Base-by-base conservation (phyloP, 306 rosid species). In the Cucurbita argyrosperma region DNA sequence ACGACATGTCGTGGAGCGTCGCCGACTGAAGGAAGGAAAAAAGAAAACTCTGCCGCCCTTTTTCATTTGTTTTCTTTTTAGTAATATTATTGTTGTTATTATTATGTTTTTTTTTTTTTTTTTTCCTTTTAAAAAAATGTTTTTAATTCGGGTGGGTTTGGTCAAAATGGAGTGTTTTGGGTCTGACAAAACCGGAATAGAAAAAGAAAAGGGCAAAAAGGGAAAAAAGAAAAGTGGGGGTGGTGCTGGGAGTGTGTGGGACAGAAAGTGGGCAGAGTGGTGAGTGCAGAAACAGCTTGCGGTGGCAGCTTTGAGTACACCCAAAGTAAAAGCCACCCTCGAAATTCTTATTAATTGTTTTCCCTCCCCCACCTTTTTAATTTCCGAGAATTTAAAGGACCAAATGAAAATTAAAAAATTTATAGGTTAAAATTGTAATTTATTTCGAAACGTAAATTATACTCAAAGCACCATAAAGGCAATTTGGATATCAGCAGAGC, bases 1-100 rank as follows among this genome's bases (percentile, higher is more conserved):
- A 93, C 55, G 98, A 94, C 71, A 85, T 94, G 90, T 81, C 89
- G 2, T 94, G 98, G 98, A 80, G 88, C 0, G 66, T 54, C 7
- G 80, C 87, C 0, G 79, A 80, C 66, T 79, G 49, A 79, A 6
- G 42, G 49, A 79, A 6, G 42, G 39, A 13, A 40, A 12, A 26
- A 42, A 43, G 6, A 58, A 8, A 15, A 30, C 35, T 30, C 35
- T 30, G 35, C 15, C 2, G 64, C 11, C 6, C n/a, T 1, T 63
- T 23, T 46, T 9, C 0, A 2, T 50, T 15, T 46, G 4, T 37
- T 47, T 56, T 71, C 15, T 1, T 11, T 58, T 58, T 58, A 3
- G 8, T 26, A 59, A 59, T 59, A 30, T 59, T 26, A 59, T 26
- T 58, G 37, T 19, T 55, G 62, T 21, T 56, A 56, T 56, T 23